Conservation (phyloP, 1,139 yeast species). For the Debaryomycetaceae sp. region DNA sequence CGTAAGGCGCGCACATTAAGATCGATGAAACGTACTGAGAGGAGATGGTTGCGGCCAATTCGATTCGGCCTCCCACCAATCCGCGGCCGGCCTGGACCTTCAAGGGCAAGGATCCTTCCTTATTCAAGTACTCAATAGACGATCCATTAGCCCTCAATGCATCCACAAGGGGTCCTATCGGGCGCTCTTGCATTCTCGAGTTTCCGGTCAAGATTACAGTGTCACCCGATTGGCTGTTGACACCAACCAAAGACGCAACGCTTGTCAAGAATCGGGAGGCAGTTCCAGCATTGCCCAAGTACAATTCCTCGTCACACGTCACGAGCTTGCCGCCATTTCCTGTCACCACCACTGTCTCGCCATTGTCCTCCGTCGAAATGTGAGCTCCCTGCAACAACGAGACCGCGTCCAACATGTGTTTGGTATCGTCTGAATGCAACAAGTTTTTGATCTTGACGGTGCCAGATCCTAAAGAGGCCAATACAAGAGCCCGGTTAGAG, state of each 20-base stretch:
- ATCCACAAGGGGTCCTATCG: slow-evolving; percentile 92
- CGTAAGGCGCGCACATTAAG: slow-evolving; percentile 97
- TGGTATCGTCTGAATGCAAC: slow-evolving; percentile 92
- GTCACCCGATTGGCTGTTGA: slow-evolving; percentile 22
- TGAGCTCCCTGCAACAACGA: slow-evolving; percentile 70
- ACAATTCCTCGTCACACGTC: slow-evolving; percentile 54
- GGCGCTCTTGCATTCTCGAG: slow-evolving; percentile 95
- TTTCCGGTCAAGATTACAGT: slow-evolving; percentile 78
- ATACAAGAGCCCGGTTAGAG: slow-evolving; percentile 84
- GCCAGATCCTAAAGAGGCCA: slow-evolving; percentile 88
- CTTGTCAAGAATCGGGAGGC: slow-evolving; percentile 92
- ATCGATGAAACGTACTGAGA: slow-evolving; percentile 96
- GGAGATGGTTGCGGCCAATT: slow-evolving; percentile 89
- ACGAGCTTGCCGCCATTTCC: slow-evolving; percentile 78
- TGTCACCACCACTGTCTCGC: slow-evolving; percentile 72
- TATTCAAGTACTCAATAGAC: slow-evolving; percentile 56
- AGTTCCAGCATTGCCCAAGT: slow-evolving; percentile 96
- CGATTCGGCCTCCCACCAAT: slow-evolving; percentile 83
- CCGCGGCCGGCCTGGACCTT: slow-evolving; percentile 60
- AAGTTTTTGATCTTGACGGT: slow-evolving; percentile 73
- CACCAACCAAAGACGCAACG: slow-evolving; percentile 68
- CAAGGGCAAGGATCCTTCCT: slow-evolving; percentile 79
- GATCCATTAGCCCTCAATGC: slow-evolving; percentile 80
- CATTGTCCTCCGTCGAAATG: slow-evolving; percentile 73
- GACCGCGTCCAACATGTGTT: slow-evolving; percentile 88